Evolutionary conservation across 169 alveolate species (phyloP), one percentile per base, ranked within the genome.

Genomic region (Cryptosporidium sp.): DNA sequence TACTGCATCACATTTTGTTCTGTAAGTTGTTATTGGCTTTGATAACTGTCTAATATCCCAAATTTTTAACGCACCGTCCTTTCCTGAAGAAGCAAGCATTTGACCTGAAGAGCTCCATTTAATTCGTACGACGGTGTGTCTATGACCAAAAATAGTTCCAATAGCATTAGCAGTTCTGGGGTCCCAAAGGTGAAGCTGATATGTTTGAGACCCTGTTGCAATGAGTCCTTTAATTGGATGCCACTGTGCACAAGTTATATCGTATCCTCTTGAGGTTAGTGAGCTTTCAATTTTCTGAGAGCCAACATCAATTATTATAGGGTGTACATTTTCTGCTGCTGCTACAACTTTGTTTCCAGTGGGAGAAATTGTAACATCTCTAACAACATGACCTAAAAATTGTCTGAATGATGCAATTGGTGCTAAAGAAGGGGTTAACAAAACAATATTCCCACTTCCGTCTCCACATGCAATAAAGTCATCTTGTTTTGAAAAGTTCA

Each of bases 171-270:
- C 91, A 16, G 93, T 91, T 52, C 94, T 61, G 23, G 96, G 94
- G 53, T 95, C 97, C 97, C 97, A 95, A 12, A 95, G 86, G 37
- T 95, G 94, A n/a, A 95, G 86, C 70, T 94, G 94, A 72, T 94
- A 92, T 45, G 94, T 93, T 85, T 93, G 93, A 69, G 95, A 93
- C 44, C 97, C 97, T 14, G 97, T 94, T 61, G 95, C 97, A 70
- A 94, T 91, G 23, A 95, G 87, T 31, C 94, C 91, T 75, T 91
- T 93, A 65, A 87, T 65, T 5, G 97, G 97, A 73, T 95, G 96
- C 97, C 97, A 95, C 73, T 94, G 95, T 58, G 94, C 70, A 56
- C 97, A 95, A 21, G 96, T 85, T 33, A 91, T 92, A 70, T 85
- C 92, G 37, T 85, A 85, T 45, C 92, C 92, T 35, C 89, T 37